Evolutionary conservation across 1,139 yeast genomes (phyloP), one percentile per base, ranked within the genome.

Genomic region (Pichia sp.): DNA sequence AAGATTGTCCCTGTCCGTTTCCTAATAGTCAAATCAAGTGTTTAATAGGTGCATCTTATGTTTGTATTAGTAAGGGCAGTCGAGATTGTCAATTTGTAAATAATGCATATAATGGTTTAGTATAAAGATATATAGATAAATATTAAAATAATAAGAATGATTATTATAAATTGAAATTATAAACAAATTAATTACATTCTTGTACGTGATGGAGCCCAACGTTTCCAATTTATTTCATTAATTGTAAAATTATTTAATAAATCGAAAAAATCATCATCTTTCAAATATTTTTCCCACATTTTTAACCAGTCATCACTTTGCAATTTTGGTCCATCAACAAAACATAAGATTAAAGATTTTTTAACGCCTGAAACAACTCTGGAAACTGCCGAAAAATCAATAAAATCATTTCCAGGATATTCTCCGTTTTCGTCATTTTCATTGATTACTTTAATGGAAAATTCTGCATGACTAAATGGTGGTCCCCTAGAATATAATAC

Each of bases 391-490:
- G 90, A 76, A 48, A 74, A 68, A 70, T 80, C 81, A 54, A 73
- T 70, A 83, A 92, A 84, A 29, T 42, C 45, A 33, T 47, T 42
- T 26, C 42, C 46, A 25, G 16, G 16, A 16, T 16, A 16, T 16
- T 16, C 16, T 16, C 16, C 16, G 16, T 16, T 16, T 16, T 16
- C 16, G 26, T 42, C 45, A 33, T 47, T 42, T 26, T 43, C 46
- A 25, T 51, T 45, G 9, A 55, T 41, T 11, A 59, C 48, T 24
- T 47, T 53, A 2, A 65, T 52, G 4, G 94, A 87, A 61, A 78
- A 87, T 56, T 89, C 96, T 0, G 98, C 97, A 61, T 92, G 99
- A 39, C 83, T 78, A 60, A 90, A 89, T 1, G 97, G 97, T 9
- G 98, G 98, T 0, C 99, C 99, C 47, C 92, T 71, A 46, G 82